Conservation (phyloP, 2,329 filamentous ascomycete species). For the Hymenoscyphus fructigenus region DNA sequence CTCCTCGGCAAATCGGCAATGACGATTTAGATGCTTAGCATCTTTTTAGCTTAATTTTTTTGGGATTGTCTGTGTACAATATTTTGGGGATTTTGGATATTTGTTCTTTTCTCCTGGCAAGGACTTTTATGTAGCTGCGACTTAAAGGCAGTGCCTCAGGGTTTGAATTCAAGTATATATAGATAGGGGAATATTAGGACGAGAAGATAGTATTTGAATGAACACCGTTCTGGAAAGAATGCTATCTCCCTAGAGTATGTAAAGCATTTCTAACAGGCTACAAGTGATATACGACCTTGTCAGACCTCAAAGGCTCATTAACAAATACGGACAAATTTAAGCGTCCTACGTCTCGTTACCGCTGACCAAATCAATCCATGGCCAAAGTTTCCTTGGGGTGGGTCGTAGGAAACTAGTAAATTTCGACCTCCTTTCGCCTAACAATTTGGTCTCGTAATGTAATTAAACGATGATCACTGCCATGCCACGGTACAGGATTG, state of each 20-base stretch:
- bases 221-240: background rate
- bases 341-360: too few relatives aligned
- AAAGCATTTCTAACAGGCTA: background rate
- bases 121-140: background rate
- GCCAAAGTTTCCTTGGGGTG: too few relatives aligned
- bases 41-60: background rate
- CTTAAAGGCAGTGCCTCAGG: background rate
- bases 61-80: background rate
- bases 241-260: too few relatives aligned
- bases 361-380: too few relatives aligned
- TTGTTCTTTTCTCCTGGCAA: background rate
- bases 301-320: too few relatives aligned
- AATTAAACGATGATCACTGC: too few relatives aligned
- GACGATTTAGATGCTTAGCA: background rate
- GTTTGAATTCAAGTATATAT: background rate
- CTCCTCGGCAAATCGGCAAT: background rate
- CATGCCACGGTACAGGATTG: too few relatives aligned
- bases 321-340: too few relatives aligned
- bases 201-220: background rate
- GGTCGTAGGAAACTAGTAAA: too few relatives aligned
- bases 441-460: too few relatives aligned
- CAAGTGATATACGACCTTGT: too few relatives aligned
- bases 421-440: too few relatives aligned
- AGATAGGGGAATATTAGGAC: background rate
- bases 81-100: background rate